A percentile compares a stretch with the other conserved stretches of the same genome.
Evolutionary conservation across 768 basidiomycete species (phyloP).

Genomic region (Suillus occidentalis): DNA sequence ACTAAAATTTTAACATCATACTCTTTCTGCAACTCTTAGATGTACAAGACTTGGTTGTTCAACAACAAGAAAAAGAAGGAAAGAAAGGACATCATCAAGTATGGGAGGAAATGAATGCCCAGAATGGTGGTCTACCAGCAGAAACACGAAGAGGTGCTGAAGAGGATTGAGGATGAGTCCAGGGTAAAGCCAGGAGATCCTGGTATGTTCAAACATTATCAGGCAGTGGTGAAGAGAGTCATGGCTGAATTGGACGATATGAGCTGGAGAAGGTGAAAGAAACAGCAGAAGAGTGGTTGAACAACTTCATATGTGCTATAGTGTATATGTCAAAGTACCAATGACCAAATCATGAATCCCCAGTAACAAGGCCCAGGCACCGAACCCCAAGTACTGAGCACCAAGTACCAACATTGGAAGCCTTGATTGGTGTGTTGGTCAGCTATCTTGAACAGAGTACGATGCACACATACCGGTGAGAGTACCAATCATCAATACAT

Average conservation of each 20-base stretch:
- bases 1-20: not conserved
- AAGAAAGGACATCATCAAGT: too few species aligned
- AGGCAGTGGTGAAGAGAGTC: not conserved
- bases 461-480: constrained; percentile 39
- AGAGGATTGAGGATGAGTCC: not conserved
- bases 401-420: constrained; percentile 90
- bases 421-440: constrained; percentile 38
- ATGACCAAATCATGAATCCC: too few species aligned
- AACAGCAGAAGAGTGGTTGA: not conserved
- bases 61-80: too few species aligned
- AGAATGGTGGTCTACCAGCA: not conserved
- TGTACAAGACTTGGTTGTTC: too few species aligned
- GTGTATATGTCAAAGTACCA: too few species aligned
- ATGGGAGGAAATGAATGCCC: not conserved
- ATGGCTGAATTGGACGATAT: too few species aligned
- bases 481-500: constrained; percentile 82
- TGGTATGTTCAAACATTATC: not conserved
- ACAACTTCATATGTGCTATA: too few species aligned
- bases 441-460: not conserved
- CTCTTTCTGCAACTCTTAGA: not conserved
- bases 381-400: too few species aligned
- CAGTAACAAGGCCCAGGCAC: too few species aligned
- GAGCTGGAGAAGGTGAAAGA: too few species aligned
- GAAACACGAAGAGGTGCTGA: not conserved
- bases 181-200: not conserved